phyloP scores from a whole-genome alignment of 257 asterid species.

The Solanum neorickii region DNA sequence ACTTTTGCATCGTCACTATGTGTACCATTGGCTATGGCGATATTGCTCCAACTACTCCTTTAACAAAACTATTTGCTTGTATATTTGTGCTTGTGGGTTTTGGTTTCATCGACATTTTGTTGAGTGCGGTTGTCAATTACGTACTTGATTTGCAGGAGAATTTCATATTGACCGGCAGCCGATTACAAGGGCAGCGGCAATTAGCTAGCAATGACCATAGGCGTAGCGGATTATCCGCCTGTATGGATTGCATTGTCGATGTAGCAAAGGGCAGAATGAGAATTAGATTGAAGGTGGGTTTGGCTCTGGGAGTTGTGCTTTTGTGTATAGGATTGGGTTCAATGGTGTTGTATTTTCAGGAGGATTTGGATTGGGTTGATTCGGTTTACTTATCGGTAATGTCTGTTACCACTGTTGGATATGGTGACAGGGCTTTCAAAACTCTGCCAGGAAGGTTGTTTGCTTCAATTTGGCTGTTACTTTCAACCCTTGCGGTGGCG shows the following conservation, averaged over 20 bases:
- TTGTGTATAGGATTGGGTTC: slow-evolving; percentile 63
- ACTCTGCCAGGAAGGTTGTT: slow-evolving; percentile 59
- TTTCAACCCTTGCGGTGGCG: slow-evolving; percentile 76
- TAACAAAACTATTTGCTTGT: slow-evolving; percentile 50
- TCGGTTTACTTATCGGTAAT: slow-evolving; percentile 65
- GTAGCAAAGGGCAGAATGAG: slow-evolving; percentile 84
- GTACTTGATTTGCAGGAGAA: slow-evolving; percentile 78
- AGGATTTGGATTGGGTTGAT: slow-evolving; percentile 48
- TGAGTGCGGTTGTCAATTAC: slow-evolving; percentile 63
- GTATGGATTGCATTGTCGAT: slow-evolving; percentile 33
- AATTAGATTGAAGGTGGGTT: slow-evolving; percentile 63
- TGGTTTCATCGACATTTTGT: slow-evolving; percentile 63
- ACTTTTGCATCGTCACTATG: slow-evolving; percentile 80
- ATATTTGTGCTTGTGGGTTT: slow-evolving; percentile 72
- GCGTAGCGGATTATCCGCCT: not conserved
- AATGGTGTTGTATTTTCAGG: slow-evolving; percentile 43
- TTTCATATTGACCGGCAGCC: slow-evolving; percentile 39
- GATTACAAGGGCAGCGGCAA: not conserved
- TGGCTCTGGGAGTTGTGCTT: slow-evolving; percentile 69
- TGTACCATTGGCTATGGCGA: slow-evolving; percentile 86
- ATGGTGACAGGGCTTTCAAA: slow-evolving; percentile 65
- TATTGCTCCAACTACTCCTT: slow-evolving; percentile 49
- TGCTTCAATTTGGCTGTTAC: slow-evolving; percentile 72
- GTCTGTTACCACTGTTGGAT: slow-evolving; percentile 85
- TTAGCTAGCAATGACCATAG: not conserved